Evolutionary conservation across 805 yeast genomes (phyloP).

Genomic region (Metschnikowia picachoensis): DNA sequence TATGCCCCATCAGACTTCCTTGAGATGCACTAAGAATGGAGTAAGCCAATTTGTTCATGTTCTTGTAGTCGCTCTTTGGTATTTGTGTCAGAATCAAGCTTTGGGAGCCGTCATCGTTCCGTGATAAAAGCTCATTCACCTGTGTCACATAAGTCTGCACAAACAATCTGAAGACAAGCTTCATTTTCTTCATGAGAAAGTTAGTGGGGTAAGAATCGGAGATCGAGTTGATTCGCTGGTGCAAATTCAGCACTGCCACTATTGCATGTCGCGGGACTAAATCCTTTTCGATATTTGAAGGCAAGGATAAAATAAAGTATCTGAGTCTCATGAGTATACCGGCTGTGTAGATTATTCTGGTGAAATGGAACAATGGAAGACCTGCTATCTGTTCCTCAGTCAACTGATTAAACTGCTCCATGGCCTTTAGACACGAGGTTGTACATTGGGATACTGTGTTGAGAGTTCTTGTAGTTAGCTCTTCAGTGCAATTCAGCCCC

Average conservation of each 20-base stretch:
- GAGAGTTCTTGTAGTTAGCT: constrained; percentile 28
- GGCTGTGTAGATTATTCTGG: constrained; percentile 59
- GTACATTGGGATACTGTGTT: constrained; percentile 49
- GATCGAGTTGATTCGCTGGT: constrained; percentile 27
- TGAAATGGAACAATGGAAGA: constrained; percentile 53
- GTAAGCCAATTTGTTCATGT: constrained; percentile 19
- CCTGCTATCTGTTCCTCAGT: constrained; percentile 46
- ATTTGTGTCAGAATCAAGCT: background rate
- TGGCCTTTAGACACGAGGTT: constrained; percentile 48
- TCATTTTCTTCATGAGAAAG: constrained; percentile 49
- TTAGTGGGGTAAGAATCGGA: constrained; percentile 34
- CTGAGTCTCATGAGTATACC: constrained; percentile 60
- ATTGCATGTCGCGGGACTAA: constrained; percentile 47
- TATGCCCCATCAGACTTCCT: constrained; percentile 2
- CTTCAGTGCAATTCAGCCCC: constrained; percentile 12
- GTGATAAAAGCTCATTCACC: constrained; percentile 33
- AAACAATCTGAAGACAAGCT: constrained; percentile 54
- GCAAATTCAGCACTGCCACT: constrained; percentile 27
- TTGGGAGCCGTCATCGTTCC: constrained; percentile 21
- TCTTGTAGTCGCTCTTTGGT: constrained; percentile 17
- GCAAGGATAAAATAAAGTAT: constrained; percentile 51
- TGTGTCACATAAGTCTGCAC: constrained; percentile 60
- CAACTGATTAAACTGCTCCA: constrained; percentile 46
- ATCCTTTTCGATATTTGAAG: constrained; percentile 41
- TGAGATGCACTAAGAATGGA: constrained; percentile 2